phyloP scores from a whole-genome alignment of 2,329 filamentous ascomycete genomes.

The Seiridium cupressi region DNA sequence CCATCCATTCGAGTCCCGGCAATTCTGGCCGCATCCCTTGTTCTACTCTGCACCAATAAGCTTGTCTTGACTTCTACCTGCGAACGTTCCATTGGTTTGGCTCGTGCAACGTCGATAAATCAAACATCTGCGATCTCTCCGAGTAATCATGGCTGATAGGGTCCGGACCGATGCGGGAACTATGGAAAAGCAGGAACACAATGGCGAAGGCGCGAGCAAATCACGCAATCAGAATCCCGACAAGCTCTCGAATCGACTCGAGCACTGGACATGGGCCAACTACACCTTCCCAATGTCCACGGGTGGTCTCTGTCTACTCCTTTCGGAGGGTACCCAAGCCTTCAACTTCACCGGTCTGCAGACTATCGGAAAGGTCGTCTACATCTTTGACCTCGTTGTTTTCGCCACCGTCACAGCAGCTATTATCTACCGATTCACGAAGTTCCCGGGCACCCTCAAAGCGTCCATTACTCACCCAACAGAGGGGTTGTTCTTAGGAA shows the following conservation, averaged over 20 bases:
- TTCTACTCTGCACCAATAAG: no score
- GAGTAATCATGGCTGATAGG: no score
- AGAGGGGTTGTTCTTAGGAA: slow-evolving; percentile 47
- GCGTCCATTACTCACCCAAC: slow-evolving; percentile 45
- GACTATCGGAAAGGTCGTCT: slow-evolving; percentile 49
- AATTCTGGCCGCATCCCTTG: no score
- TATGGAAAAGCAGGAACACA: background rate
- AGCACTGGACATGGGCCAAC: slow-evolving; percentile 45
- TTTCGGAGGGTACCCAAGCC: slow-evolving; percentile 37
- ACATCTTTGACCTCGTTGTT: slow-evolving; percentile 46
- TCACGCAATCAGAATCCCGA: background rate
- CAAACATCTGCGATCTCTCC: no score
- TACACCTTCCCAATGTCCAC: slow-evolving; percentile 47
- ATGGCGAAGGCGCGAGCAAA: background rate
- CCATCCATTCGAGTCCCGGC: no score
- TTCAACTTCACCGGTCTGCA: slow-evolving; percentile 44
- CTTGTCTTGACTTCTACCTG: no score
- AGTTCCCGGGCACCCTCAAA: slow-evolving; percentile 40
- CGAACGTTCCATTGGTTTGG: no score
- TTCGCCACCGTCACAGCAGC: slow-evolving; percentile 34
- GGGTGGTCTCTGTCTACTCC: slow-evolving; percentile 41
- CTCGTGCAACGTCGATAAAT: no score
- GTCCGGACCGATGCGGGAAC: no score
- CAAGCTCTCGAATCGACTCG: slow-evolving; percentile 20
- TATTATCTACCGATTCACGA: slow-evolving; percentile 41